Evolutionary conservation across 805 yeast species (phyloP), one percentile per base, ranked within the genome.

Genomic region (Spathaspora hagerdaliae): DNA sequence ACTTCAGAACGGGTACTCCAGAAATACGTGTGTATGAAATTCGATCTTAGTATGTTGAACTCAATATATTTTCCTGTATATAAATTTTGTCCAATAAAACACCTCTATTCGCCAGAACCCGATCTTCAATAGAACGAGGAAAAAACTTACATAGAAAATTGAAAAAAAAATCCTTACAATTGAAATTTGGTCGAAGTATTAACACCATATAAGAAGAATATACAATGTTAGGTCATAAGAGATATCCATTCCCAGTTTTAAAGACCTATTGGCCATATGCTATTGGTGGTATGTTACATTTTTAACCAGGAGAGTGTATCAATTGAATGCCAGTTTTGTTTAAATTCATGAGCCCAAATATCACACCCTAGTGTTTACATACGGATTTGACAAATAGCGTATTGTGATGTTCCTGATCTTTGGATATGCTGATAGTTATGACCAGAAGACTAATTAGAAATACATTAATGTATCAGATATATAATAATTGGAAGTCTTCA

Each of bases 191-290:
- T 19, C 24, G 24, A 19, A 19, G 24, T 19, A 19, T 19, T 19
- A 19, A 19, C 24, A 19, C 24, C 24, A 19, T 5, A 19, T 19
- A 19, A 19, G 24, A 19, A 19, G 24, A 19, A 29, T 29, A 29
- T 29, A 29, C 32, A 29, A 29, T 29, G 12, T 29, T 9, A 3
- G 24, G 24, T 19, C 24, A 19, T 19, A 19, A 64, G 63, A 65
- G 64, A 60, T 77, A 71, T 61, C 67, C 75, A 55, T 73, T 79
- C 54, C 81, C 82, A 51, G 65, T 77, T 51, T 59, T 78, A 62
- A 87, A 85, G 71, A 79, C 81, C 65, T 82, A 78, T 79, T 88
- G 96, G 96, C 96, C 96, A 64, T 85, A 87, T 69, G 85, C 85
- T 60, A 82, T 79, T 62, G 95, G 94, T 64, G 90, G 92, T 76